Evolutionary conservation across 2,329 filamentous ascomycete genomes (phyloP), one percentile per base, ranked within the genome.

Genomic region (Colletotrichum euphorbiae): DNA sequence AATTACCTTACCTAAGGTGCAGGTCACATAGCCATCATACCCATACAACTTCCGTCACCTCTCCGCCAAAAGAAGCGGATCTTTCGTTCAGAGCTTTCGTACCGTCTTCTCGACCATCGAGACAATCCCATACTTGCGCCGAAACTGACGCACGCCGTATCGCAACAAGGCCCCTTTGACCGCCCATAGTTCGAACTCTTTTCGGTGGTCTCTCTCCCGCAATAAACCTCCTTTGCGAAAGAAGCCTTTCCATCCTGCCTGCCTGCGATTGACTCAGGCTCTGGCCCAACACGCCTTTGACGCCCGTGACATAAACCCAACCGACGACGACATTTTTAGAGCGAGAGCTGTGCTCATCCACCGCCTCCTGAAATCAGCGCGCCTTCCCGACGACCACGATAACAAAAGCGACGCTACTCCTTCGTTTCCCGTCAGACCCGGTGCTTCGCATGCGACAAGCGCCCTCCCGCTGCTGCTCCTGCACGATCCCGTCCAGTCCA

Each of bases 101-200:
- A 62, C 15, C 56, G 31, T 28, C 62, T 45, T 21, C 42, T 28
- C 65, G 17, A n/a, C 38, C 15, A 60, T 43, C 67, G 31, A 69
- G 67, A 69, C 62, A 69, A 67, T 59, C 48, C 33, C 42, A 61
- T 40, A 55, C 57, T 56, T 67, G 62, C 67, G 67, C 56, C 67
- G 63, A 69, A 69, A 60, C 66, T 38, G 45, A 67, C 43, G 38
- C 45, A 33, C 56, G 57, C 54, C 51, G 40, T 62, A 69, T 67
- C 42, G 57, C 63, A 48, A 69, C 67, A 69, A 69, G 67, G 51
- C 56, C 59, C 38, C 67, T 69, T 69, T 69, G 63, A 50, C 56
- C 19, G 15, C 55, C 55, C 62, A 50, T 60, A 43, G 31, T 60
- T 42, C 36, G 42, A 36, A 57, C 45, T 46, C 15, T 58, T 67